Evolutionary conservation across 352 stramenopile genomes (phyloP).

Genomic region (Pythium folliculosum): DNA sequence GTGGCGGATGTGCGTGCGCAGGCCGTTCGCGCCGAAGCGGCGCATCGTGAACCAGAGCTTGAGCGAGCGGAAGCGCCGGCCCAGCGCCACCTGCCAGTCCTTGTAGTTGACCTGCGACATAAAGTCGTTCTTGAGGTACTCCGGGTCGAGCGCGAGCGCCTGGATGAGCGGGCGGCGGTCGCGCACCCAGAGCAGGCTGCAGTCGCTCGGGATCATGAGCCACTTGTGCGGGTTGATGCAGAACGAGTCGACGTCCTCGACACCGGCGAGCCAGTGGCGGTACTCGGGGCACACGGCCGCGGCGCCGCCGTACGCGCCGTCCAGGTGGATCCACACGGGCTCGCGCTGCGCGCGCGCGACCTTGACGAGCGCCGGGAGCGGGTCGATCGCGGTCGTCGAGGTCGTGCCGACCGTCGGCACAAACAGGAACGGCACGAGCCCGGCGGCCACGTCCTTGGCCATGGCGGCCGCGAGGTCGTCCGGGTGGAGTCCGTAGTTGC

Average conservation of each 20-base stretch:
- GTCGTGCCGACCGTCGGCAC: constrained; percentile 69
- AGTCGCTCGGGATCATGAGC: constrained; percentile 69
- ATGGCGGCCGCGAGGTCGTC: constrained; percentile 53
- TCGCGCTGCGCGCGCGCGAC: constrained; percentile 41
- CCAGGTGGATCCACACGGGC: constrained; percentile 62
- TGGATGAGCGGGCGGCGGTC: constrained; percentile 56
- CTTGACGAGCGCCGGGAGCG: constrained; percentile 39
- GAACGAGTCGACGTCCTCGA: constrained; percentile 67
- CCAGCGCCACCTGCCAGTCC: constrained; percentile 78
- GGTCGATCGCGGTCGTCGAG: constrained; percentile 59
- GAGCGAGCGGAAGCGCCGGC: constrained; percentile 62
- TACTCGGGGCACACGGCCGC: constrained; percentile 58
- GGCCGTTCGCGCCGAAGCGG: constrained; percentile 55
- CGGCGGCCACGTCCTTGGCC: constrained; percentile 46
- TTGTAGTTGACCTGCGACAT: constrained; percentile 65
- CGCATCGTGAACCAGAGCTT: constrained; percentile 78
- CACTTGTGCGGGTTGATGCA: constrained; percentile 81
- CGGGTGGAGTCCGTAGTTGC: constrained; percentile 56
- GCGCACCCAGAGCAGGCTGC: constrained; percentile 64
- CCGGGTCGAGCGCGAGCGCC: constrained; percentile 53
- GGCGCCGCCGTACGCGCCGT: constrained; percentile 63
- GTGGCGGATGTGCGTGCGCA: constrained; percentile 54
- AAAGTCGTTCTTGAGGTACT: constrained; percentile 80
- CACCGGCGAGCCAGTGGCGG: constrained; percentile 47
- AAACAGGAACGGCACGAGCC: constrained; percentile 60